Conservation (phyloP, 345 rosid species). For the Heritiera littoralis region DNA sequence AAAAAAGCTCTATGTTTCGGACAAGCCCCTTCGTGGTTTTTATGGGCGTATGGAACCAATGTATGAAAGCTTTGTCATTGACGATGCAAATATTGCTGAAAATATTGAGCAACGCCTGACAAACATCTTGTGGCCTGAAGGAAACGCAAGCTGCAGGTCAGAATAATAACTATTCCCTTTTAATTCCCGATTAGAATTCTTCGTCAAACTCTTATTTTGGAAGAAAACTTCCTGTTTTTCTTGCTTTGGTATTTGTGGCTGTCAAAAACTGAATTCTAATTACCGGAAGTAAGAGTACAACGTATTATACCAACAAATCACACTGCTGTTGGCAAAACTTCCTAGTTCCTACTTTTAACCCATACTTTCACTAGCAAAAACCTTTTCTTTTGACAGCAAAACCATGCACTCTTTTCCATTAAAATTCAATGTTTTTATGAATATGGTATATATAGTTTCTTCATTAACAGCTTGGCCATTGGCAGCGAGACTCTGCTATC, state of each 20-base stretch:
- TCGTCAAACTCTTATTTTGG: too few relatives aligned
- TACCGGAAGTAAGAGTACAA: too few relatives aligned
- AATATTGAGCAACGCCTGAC: constrained; percentile 39
- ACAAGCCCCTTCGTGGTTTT: constrained; percentile 54
- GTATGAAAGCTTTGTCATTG: constrained; percentile 59
- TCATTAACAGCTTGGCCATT: background rate
- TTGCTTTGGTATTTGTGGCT: too few relatives aligned
- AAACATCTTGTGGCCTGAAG: constrained; percentile 50
- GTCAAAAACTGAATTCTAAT: too few relatives aligned
- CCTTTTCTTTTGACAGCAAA: background rate
- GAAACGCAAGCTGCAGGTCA: constrained; percentile 57
- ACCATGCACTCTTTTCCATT: background rate
- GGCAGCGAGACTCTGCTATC: constrained; percentile 25
- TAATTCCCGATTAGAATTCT: too few relatives aligned
- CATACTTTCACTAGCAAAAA: too few relatives aligned
- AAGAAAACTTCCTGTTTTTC: too few relatives aligned
- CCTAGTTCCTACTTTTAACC: too few relatives aligned
- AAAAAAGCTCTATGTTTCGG: constrained; percentile 43
- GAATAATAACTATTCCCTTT: too few relatives aligned
- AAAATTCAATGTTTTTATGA: background rate
- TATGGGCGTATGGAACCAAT: constrained; percentile 49
- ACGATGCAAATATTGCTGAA: constrained; percentile 35
- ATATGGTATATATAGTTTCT: background rate
- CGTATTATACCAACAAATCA: too few relatives aligned
- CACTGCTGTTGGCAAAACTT: too few relatives aligned